A percentile compares a stretch with the other conserved stretches of the same genome.
phyloP scores from a whole-genome alignment of 2,329 filamentous ascomycete species.

The Rhexocercosporidium sp. region DNA sequence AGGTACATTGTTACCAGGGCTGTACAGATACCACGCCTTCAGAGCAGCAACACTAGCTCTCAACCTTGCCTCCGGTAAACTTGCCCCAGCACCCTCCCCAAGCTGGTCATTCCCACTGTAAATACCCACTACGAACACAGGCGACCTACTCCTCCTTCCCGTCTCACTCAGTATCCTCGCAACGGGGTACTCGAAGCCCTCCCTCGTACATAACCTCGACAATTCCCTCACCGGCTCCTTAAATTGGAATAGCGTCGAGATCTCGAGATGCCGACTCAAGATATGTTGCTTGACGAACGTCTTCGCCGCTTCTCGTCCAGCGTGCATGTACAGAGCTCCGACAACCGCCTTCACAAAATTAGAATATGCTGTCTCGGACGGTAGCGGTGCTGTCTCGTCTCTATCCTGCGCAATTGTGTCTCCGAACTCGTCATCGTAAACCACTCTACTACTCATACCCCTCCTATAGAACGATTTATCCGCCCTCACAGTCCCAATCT shows the following conservation, averaged over 20 bases:
- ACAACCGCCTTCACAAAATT: conserved; percentile 83
- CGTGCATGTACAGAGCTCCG: conserved; percentile 85
- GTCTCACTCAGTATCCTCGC: conserved; percentile 91
- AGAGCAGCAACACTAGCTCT: conserved; percentile 84
- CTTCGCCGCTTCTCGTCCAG: conserved; percentile 78
- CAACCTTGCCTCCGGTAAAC: conserved; percentile 75
- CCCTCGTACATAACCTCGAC: conserved; percentile 79
- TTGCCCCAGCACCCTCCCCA: conserved; percentile 84
- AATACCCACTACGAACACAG: conserved; percentile 93
- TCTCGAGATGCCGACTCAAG: conserved; percentile 76
- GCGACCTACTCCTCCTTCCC: conserved; percentile 80
- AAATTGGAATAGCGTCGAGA: conserved; percentile 83
- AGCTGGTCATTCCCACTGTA: conserved; percentile 91
- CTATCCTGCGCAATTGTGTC: conserved; percentile 53
- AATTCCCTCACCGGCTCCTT: conserved; percentile 83
- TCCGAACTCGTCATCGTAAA: conserved; percentile 86
- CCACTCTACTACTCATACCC: conserved; percentile 76
- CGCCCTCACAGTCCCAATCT: conserved; percentile 57
- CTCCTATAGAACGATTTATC: conserved; percentile 64
- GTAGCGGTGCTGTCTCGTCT: conserved; percentile 34
- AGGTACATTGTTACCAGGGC: conserved; percentile 56
- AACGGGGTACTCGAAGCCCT: conserved; percentile 86
- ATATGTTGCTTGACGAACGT: conserved; percentile 85
- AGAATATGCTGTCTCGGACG: conserved; percentile 60
- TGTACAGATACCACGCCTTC: conserved; percentile 97